These are phyloP conservation scores for Penicillium bovifimosum DNA, from an alignment of 495 filamentous ascomycete species.

Conservation along the genomic window DNA sequence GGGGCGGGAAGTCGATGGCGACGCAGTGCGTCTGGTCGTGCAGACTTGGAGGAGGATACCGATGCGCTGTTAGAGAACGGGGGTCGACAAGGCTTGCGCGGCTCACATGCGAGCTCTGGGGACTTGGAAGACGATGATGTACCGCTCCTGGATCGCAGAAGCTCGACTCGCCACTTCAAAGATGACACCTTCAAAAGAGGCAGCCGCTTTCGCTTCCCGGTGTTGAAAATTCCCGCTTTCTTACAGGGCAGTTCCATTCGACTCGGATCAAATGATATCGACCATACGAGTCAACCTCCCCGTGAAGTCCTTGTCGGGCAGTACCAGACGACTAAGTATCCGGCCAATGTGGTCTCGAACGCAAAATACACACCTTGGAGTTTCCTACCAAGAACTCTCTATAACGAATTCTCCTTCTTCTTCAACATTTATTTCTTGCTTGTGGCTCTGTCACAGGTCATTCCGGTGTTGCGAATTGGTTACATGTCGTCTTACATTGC, in stretches of 20 bases:
- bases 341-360: constrained; percentile 81
- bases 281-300: constrained; percentile 28
- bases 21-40: constrained; percentile 39
- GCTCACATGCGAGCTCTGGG: constrained; percentile 47
- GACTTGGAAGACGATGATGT: constrained; percentile 56
- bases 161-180: constrained; percentile 26
- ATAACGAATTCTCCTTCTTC: constrained; percentile 99
- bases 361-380: constrained; percentile 97
- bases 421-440: constrained; percentile 99
- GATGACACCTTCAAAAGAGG: constrained; percentile 24
- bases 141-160: constrained; percentile 50
- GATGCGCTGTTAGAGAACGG: constrained; percentile 50
- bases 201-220: constrained; percentile 27
- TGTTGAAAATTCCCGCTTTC: constrained; percentile 22
- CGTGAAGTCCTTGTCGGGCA: constrained; percentile 42
- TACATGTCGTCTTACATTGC: constrained; percentile 93
- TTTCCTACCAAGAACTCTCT: constrained; percentile 89
- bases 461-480: constrained; percentile 83
- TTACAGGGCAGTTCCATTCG: constrained; percentile 17
- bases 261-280: constrained; percentile 15
- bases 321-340: constrained; percentile 40
- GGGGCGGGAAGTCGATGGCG: constrained; percentile 59
- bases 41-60: constrained; percentile 49
- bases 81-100: constrained; percentile 35
- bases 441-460: constrained; percentile 87